Base-by-base conservation (phyloP, 371 early-diverging fungal species). In the Mortierella sp. region DNA sequence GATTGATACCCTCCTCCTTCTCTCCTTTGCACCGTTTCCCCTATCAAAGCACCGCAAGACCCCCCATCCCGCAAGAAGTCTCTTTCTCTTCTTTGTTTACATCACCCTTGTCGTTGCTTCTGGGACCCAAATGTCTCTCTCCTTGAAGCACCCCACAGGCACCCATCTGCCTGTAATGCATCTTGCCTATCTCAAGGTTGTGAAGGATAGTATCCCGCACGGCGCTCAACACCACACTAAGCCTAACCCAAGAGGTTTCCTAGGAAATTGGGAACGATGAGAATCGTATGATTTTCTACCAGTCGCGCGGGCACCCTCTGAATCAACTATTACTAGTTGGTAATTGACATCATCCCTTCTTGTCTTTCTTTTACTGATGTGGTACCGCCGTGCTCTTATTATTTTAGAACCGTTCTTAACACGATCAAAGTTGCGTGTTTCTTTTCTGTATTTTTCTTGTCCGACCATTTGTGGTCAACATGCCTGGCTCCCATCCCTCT, bases 401-500 rank as follows among this genome's bases (percentile, higher is more conserved):
- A 31, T 31, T 65, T 65, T 31, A 14, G 16, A 14, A 11, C 19
- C 65, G 38, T 65, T 65, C 65, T 65, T 68, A 68, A 68, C 68
- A 68, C 68, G 24, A 42, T 38, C 68, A 68, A 68, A 42, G 68
- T 68, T 68, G 68, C 3, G 42, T 68, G 34, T 34, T 34, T 63
- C 2, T 31, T 13, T 60, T 31, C 16, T 34, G 6, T 24, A 21
- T 68, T 42, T 42, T 68, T 38, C 44, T 42, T 38, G 68, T 68
- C 68, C n/a, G 42, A 68, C 68, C 24, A 42, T 68, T 13, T 42
- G 34, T 11, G 38, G 38, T 68, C 21, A 68, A 10, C 24, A 21
- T 68, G 65, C 63, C 63, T 60, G 63, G 28, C 28, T 13, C 34
- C 21, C 9, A 11, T 58, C 13, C n/a, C 19, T 8, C 24, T 24